Evolutionary conservation across 1,139 yeast genomes (phyloP).

Genomic region (Eremothecium cymbalariae): DNA sequence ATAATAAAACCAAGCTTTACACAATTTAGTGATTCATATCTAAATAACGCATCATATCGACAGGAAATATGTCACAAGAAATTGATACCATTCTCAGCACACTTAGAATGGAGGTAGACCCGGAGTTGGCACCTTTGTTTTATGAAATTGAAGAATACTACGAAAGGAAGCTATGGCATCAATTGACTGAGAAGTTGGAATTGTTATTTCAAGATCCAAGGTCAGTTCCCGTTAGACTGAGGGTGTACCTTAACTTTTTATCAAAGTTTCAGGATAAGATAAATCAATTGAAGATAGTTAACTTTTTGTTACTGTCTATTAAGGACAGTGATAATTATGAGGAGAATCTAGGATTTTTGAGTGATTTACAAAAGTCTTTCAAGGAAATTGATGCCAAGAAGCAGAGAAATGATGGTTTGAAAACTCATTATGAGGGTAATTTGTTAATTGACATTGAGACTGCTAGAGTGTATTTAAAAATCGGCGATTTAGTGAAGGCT

Average conservation of each 20-base stretch:
- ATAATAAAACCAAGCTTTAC: too few relatives aligned
- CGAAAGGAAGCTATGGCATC: slow-evolving; percentile 78
- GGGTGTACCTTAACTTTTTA: slow-evolving; percentile 67
- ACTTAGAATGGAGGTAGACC: slow-evolving; percentile 57
- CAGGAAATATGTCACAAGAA: slow-evolving; percentile 28
- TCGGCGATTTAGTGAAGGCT: slow-evolving; percentile 55
- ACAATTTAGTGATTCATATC: too few relatives aligned
- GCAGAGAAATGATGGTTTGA: slow-evolving; percentile 31
- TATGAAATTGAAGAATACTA: slow-evolving; percentile 77
- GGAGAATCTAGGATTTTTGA: slow-evolving; percentile 52
- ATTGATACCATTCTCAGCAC: slow-evolving; percentile 52
- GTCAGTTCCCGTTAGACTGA: slow-evolving; percentile 48
- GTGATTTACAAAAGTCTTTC: slow-evolving; percentile 40
- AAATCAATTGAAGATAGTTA: slow-evolving; percentile 71
- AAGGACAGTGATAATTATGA: slow-evolving; percentile 39
- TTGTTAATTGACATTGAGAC: slow-evolving; percentile 69
- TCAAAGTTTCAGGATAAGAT: slow-evolving; percentile 58
- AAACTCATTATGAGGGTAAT: slow-evolving; percentile 34
- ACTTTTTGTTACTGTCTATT: slow-evolving; percentile 58
- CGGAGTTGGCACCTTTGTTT: slow-evolving; percentile 55
- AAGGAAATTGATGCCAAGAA: slow-evolving; percentile 34
- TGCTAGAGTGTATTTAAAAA: slow-evolving; percentile 58
- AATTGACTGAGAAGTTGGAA: slow-evolving; percentile 62
- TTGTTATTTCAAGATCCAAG: slow-evolving; percentile 50
- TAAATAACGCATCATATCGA: too few relatives aligned